These are phyloP conservation scores for Pseudognaphalium luteoalbum DNA, from an alignment of 129 eudicot species.

Conservation along the genomic window DNA sequence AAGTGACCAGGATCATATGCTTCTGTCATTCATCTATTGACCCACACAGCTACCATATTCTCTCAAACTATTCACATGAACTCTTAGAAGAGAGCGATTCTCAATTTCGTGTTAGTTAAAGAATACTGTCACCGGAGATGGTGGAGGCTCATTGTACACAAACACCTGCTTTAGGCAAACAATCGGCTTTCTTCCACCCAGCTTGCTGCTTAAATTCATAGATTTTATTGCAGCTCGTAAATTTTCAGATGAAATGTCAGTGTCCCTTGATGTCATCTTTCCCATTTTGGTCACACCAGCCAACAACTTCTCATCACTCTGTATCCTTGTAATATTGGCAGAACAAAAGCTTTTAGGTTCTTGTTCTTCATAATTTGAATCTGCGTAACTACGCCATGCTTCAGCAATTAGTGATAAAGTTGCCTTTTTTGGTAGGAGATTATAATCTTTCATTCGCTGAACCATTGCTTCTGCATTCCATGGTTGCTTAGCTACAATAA, in stretches of 20 bases:
- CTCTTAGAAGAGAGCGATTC: neutral
- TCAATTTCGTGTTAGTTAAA: conserved; percentile 27
- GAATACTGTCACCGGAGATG: conserved; percentile 33
- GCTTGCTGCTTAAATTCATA: conserved; percentile 32
- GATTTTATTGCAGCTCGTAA: conserved; percentile 34
- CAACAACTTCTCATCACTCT: conserved; percentile 30
- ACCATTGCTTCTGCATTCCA: conserved; percentile 54
- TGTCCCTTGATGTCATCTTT: conserved; percentile 32
- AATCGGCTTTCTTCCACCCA: conserved; percentile 31
- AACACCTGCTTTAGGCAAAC: conserved; percentile 38
- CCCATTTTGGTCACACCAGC: conserved; percentile 22
- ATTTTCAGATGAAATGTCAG: conserved; percentile 23
- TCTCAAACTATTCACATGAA: neutral
- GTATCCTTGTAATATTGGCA: neutral
- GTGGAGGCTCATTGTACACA: conserved; percentile 33
- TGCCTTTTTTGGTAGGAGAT: conserved; percentile 45
- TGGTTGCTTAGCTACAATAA: conserved; percentile 50
- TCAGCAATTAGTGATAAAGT: conserved; percentile 37
- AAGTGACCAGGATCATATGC: neutral
- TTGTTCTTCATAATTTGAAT: conserved; percentile 3
- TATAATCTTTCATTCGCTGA: conserved; percentile 37
- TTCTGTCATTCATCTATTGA: neutral
- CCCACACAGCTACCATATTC: neutral
- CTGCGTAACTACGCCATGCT: conserved; percentile 34
- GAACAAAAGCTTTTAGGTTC: conserved; percentile 17